Base-by-base conservation (phyloP, 495 filamentous ascomycete genomes). In the Zalerion maritima region DNA sequence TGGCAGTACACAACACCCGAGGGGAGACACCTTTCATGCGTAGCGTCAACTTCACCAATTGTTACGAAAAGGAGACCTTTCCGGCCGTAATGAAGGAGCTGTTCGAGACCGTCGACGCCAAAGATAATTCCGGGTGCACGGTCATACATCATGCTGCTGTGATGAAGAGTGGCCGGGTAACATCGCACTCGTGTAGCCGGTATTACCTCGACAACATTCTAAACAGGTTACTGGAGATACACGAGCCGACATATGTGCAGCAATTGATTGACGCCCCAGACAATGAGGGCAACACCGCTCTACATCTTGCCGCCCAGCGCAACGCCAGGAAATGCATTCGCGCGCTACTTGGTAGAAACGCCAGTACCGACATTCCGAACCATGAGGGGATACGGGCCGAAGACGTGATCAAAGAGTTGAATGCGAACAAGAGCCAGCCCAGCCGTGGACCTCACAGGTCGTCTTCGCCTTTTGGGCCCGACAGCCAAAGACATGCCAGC, bases 11-110 rank as follows among this genome's bases (percentile, higher is more conserved):
- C 26, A 87, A 86, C 24, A 57, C 71, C 12, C 76, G 81, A 27
- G 85, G 85, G 31, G 89, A 96, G 52, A 94, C 91, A 0, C 85
- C 91, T 0, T 66, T 97, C 25, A 92, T 96, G 64, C 75, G 85
- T n/a, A 77, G 79, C 10, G 85, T 96, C 17, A 62, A 86, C 32
- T 97, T 96, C 44, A 94, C 85, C 20, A 97, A 97, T 49, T 91
- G 87, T 43, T 84, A 78, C 50, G 87, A 94, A 42, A 89, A 81
- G 49, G 62, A 78, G 29, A 84, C 80, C 1, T 93, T 96, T 50
- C 73, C 79, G 1, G 58, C 60, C 9, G 64, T 96, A n/a, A 64
- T 93, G 34, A 75, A 78, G 35, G 62, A 91, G 21, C 64, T 97
- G 3, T 58, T 78, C 29, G 65, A 71, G 20, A 93, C 85, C 4